A percentile compares a stretch with the other conserved stretches of the same genome.
Conservation (phyloP, 2,329 filamentous ascomycete genomes). For the Cordyceps militaris region DNA sequence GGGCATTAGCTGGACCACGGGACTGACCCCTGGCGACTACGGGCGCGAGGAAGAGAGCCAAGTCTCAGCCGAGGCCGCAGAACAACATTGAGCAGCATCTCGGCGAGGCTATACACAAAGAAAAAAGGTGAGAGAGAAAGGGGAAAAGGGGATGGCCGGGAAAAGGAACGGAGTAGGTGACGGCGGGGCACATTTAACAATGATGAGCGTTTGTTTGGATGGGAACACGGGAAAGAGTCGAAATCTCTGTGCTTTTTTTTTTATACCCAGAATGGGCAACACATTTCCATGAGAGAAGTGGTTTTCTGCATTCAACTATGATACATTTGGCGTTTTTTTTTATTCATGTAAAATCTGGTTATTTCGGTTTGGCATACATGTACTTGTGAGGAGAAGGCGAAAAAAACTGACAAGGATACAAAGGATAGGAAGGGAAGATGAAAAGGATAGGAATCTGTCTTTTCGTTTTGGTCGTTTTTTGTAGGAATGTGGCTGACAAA, state of each 20-base stretch:
- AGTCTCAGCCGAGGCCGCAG: neutral
- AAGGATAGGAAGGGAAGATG: neutral
- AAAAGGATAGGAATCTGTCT: neutral
- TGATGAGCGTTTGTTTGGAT: slow-evolving; percentile 19
- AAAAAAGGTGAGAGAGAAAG: neutral
- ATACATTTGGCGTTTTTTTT: neutral
- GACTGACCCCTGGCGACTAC: slow-evolving; percentile 21
- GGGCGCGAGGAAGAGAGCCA: neutral
- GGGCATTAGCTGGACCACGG: slow-evolving; percentile 38
- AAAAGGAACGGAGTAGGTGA: neutral
- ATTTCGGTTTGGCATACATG: neutral
- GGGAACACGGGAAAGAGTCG: neutral
- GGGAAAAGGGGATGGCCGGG: neutral
- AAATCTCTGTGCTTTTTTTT: neutral
- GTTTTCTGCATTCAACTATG: neutral
- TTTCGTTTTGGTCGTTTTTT: neutral
- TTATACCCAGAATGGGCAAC: slow-evolving; percentile 13
- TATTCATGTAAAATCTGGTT: neutral
- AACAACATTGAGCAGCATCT: neutral
- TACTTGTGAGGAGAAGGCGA: neutral
- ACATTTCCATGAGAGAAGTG: neutral
- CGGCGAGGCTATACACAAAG: neutral
- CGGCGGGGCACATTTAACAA: slow-evolving; percentile 5
- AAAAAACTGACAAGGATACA: neutral
- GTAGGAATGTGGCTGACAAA: too few relatives aligned